Evolutionary conservation across 495 filamentous ascomycete genomes (phyloP).

Genomic region (Aspergillus sparsus): DNA sequence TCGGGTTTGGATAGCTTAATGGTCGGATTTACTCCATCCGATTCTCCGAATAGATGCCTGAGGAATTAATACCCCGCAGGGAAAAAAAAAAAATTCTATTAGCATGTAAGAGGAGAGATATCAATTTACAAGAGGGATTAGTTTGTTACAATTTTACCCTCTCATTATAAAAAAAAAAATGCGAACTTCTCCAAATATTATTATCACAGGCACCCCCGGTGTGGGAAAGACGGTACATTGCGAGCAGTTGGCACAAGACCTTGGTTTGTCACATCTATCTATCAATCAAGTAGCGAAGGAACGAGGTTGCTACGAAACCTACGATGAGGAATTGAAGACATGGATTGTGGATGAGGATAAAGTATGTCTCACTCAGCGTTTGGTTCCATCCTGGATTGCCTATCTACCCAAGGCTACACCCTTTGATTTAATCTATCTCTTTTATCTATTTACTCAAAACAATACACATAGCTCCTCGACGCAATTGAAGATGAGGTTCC

Average conservation of each 20-base stretch:
- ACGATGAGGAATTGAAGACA: constrained; percentile 77
- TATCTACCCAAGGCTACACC: too few species aligned
- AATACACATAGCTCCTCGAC: constrained; percentile 69
- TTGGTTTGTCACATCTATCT: constrained; percentile 78
- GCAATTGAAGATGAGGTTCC: constrained; percentile 80
- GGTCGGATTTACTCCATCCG: neutral
- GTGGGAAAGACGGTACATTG: constrained; percentile 92
- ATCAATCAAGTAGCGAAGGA: constrained; percentile 91
- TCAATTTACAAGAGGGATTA: neutral
- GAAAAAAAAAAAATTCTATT: constrained; percentile 15
- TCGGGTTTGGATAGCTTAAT: too few species aligned
- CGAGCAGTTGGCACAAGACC: constrained; percentile 70
- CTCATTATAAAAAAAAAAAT: constrained; percentile 28
- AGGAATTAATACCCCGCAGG: constrained; percentile 17
- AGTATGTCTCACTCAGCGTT: constrained; percentile 47
- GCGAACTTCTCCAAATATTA: constrained; percentile 79
- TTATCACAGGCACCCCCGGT: constrained; percentile 93
- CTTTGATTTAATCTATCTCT: constrained; percentile 1
- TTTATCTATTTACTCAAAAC: constrained; percentile 18
- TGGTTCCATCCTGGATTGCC: constrained; percentile 12
- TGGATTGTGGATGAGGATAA: constrained; percentile 98
- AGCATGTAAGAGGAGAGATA: neutral
- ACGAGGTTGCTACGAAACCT: constrained; percentile 76
- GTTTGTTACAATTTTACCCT: neutral
- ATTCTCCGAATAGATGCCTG: constrained; percentile 15